phyloP scores from a whole-genome alignment of 352 stramenopile species.

The Pythium aristosporum region DNA sequence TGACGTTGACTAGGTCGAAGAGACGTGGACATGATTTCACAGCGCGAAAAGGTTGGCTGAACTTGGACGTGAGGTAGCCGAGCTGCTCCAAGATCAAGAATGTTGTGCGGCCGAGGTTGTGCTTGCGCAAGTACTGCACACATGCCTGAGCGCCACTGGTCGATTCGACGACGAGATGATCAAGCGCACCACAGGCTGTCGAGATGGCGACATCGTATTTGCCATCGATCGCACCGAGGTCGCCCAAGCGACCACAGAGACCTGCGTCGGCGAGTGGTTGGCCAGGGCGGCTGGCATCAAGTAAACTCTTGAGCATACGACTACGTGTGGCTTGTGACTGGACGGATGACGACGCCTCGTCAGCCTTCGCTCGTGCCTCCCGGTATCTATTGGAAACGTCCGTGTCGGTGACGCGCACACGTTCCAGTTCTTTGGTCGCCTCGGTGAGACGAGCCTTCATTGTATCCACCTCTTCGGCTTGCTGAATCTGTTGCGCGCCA shows the following conservation, averaged over 20 bases:
- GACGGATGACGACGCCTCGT: constrained; percentile 64
- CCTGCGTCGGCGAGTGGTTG: constrained; percentile 91
- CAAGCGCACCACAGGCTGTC: constrained; percentile 94
- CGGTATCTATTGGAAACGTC: constrained; percentile 59
- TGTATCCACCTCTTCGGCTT: constrained; percentile 49
- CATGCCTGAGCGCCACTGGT: constrained; percentile 94
- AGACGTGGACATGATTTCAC: constrained; percentile 63
- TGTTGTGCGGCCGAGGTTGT: constrained; percentile 95
- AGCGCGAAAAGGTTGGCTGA: constrained; percentile 58
- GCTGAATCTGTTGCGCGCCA: constrained; percentile 58
- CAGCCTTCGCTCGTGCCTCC: constrained; percentile 70
- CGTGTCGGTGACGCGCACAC: constrained; percentile 48
- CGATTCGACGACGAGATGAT: constrained; percentile 97
- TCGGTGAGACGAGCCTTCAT: constrained; percentile 78
- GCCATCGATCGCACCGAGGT: constrained; percentile 94
- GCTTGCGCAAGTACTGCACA: constrained; percentile 93
- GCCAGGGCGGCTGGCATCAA: constrained; percentile 89
- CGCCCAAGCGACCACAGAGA: constrained; percentile 95
- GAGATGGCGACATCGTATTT: constrained; percentile 98
- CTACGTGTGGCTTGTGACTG: constrained; percentile 72
- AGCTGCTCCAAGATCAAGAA: constrained; percentile 99
- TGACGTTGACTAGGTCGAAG: constrained; percentile 88
- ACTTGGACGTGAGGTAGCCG: constrained; percentile 72
- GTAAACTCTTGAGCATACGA: constrained; percentile 86
- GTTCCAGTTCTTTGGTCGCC: constrained; percentile 79